Percentiles rank a stretch among this genome's conserved stretches.
phyloP scores from a whole-genome alignment of 192 early-diverging fungal species.

The Lunasporangiospora selenospora region DNA sequence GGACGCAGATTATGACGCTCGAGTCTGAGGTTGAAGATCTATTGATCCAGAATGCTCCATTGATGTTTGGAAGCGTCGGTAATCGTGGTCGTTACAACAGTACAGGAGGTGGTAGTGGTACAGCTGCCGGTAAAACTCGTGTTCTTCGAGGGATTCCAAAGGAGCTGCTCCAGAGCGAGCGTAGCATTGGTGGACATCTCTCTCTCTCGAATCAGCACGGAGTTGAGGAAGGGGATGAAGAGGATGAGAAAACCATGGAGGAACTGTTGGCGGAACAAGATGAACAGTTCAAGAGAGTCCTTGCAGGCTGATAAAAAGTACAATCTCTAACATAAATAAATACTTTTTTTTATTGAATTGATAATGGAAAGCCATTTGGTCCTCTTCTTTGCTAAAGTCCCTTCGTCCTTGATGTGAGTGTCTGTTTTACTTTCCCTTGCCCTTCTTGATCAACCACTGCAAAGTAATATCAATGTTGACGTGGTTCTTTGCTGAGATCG shows the following conservation, averaged over 20 bases:
- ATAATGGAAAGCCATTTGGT: too few relatives aligned
- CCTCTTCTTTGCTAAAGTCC: too few relatives aligned
- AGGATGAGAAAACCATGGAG: slow-evolving; percentile 32
- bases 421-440: slow-evolving; percentile 58
- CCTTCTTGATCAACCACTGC: slow-evolving; percentile 94
- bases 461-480: slow-evolving; percentile 98
- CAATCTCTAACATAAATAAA: too few relatives aligned
- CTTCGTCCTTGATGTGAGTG: too few relatives aligned
- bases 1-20: slow-evolving; percentile 32
- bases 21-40: slow-evolving; percentile 42
- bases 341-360: too few relatives aligned
- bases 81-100: slow-evolving; percentile 2
- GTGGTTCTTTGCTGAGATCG: slow-evolving; percentile 97
- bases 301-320: too few relatives aligned
- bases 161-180: slow-evolving; percentile 17
- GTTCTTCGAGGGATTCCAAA: slow-evolving; percentile 27
- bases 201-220: not conserved
- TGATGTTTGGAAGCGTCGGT: slow-evolving; percentile 13
- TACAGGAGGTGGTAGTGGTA: not conserved
- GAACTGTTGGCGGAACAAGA: slow-evolving; percentile 41
- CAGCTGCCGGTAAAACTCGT: slow-evolving; percentile 15
- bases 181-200: not conserved
- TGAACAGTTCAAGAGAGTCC: slow-evolving; percentile 1
- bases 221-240: slow-evolving; percentile 9
- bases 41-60: slow-evolving; percentile 15